Conservation (phyloP, 345 rosid genomes). For the Trapa bicornis region DNA sequence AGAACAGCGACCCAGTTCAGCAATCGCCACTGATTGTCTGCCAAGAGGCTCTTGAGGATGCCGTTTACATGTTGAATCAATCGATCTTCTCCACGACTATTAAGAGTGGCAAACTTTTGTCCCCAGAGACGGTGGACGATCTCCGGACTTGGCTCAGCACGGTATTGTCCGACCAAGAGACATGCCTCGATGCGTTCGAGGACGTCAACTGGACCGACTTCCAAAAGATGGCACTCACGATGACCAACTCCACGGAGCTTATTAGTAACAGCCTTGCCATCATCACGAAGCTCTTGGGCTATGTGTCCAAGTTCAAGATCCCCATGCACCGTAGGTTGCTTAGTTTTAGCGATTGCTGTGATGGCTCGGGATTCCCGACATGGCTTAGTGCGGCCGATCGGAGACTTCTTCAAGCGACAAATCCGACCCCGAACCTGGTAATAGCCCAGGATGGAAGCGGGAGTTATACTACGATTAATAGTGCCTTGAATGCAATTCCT, state of each 20-base stretch:
- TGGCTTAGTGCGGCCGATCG: conserved; percentile 41
- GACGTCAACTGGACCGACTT: conserved; percentile 9
- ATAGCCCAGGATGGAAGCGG: conserved; percentile 63
- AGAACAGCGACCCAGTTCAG: conserved; percentile 9
- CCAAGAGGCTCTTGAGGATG: conserved; percentile 15
- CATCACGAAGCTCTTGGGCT: conserved; percentile 35
- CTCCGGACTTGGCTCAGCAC: conserved; percentile 19
- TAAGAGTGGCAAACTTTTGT: conserved; percentile 4
- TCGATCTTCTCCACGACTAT: not conserved
- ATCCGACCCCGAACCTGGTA: conserved; percentile 21
- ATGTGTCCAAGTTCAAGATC: conserved; percentile 24
- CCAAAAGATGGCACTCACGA: conserved; percentile 20
- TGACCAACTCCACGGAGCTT: conserved; percentile 19
- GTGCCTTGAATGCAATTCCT: conserved; percentile 35
- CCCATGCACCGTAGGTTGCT: conserved; percentile 51
- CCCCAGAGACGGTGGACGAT: conserved; percentile 8
- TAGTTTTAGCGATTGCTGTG: conserved; percentile 3
- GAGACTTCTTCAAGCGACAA: conserved; percentile 33
- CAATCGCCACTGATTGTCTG: conserved; percentile 16
- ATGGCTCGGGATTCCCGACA: conserved; percentile 26
- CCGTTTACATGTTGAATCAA: conserved; percentile 11
- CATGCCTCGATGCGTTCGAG: conserved; percentile 15
- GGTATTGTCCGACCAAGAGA: conserved; percentile 12
- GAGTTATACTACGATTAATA: conserved; percentile 24
- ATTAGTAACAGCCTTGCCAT: conserved; percentile 30